Evolutionary conservation across 225 moss, liverwort and hornwort genomes (phyloP).

Genomic region (Pleurozium schreberi): DNA sequence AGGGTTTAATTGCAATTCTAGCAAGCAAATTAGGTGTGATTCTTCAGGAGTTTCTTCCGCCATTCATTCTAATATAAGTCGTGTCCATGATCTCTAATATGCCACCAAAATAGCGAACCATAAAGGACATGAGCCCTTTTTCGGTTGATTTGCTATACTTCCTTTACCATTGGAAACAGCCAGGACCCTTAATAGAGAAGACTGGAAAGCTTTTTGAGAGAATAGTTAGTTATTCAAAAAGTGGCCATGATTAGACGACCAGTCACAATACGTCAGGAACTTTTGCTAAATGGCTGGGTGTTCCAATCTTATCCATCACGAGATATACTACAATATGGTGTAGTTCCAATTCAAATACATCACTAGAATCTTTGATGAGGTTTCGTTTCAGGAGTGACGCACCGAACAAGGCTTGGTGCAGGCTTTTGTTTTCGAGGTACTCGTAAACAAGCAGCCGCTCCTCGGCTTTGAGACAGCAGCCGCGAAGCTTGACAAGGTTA

Average conservation of each 20-base stretch:
- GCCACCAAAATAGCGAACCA: not conserved
- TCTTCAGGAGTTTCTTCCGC: not conserved
- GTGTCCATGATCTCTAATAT: too few relatives aligned
- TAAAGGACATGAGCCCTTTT: not conserved
- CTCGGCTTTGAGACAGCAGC: conserved; percentile 40
- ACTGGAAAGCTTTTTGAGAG: not conserved
- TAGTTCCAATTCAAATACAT: not conserved
- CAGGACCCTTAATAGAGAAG: not conserved
- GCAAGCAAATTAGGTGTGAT: not conserved
- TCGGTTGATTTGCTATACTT: not conserved
- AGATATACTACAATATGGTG: not conserved
- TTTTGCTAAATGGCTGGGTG: not conserved
- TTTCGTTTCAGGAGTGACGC: not conserved
- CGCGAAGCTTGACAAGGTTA: conserved; percentile 42
- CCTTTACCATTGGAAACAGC: not conserved
- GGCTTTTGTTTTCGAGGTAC: conserved; percentile 41
- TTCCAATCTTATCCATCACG: not conserved
- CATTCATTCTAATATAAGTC: not conserved
- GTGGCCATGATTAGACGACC: not conserved
- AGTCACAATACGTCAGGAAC: not conserved
- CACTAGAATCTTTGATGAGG: not conserved
- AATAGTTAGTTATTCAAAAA: not conserved
- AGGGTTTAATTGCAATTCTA: not conserved
- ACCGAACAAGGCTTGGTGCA: conserved; percentile 49
- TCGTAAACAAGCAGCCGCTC: conserved; percentile 43